A percentile compares a stretch with the other conserved stretches of the same genome.
phyloP scores from a whole-genome alignment of 2,329 filamentous ascomycete species.

The Monosporascus cannonballus region DNA sequence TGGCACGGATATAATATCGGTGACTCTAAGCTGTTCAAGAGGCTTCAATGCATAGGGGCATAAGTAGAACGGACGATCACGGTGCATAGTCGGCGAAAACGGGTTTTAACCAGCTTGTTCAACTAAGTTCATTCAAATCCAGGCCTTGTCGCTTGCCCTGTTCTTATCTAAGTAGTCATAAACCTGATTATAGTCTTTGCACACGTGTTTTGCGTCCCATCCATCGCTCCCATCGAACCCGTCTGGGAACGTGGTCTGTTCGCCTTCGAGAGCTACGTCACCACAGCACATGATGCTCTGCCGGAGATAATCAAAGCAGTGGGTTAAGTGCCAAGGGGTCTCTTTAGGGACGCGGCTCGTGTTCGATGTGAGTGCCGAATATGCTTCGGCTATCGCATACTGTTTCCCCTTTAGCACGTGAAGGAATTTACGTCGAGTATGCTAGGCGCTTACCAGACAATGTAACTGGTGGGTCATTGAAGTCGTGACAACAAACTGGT shows the following conservation, averaged over 20 bases:
- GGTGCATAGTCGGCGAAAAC: no score
- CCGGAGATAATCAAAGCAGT: conserved; percentile 31
- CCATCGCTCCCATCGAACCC: conserved; percentile 33
- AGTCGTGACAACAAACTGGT: conserved; percentile 33
- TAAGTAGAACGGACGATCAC: no score
- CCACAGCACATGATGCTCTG: conserved; percentile 24
- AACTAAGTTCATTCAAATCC: conserved; percentile 25
- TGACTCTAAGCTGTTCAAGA: no score
- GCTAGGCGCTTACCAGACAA: conserved; percentile 28
- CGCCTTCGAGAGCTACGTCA: conserved; percentile 26
- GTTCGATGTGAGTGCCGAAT: conserved; percentile 27
- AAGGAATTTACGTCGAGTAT: neutral
- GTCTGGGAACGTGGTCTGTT: conserved; percentile 32
- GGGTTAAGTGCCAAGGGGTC: conserved; percentile 30
- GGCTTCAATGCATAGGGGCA: no score
- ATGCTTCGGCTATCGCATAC: conserved; percentile 31
- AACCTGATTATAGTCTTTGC: conserved; percentile 31
- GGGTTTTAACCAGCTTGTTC: neutral
- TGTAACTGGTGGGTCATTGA: conserved; percentile 39
- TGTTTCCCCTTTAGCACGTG: conserved; percentile 3
- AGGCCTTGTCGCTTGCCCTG: conserved; percentile 27
- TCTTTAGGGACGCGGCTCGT: conserved; percentile 22
- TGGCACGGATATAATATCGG: no score
- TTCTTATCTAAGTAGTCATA: conserved; percentile 28
- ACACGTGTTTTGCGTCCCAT: conserved; percentile 38